Evolutionary conservation across 495 filamentous ascomycete genomes (phyloP), one percentile per base, ranked within the genome.

Genomic region (Astrothelium macrocarpum): DNA sequence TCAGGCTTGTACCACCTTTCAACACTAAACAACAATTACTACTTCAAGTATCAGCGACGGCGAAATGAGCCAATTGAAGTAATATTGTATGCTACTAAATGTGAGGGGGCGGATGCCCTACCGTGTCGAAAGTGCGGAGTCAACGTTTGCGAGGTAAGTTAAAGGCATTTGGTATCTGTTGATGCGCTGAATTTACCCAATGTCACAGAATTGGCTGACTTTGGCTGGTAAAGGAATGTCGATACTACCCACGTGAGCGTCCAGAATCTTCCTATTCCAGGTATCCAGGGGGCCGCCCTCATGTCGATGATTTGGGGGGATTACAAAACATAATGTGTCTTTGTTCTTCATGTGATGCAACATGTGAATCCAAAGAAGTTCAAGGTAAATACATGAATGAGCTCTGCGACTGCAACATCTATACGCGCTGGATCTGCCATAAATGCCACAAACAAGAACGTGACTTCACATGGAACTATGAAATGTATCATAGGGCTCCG

Each of bases 331-430:
- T 64, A 4, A 59, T 64, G 20, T 59, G 46, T 26, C 4, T 64
- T 11, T 64, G 62, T 32, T 14, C 25, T 3, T 9, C 18, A 29
- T 64, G 62, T 39, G 62, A 64, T 29, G 53, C 11, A 12, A 26
- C 20, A 2, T 18, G 59, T 18, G 62, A 64, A 26, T 12, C 61
- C 7, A 25, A 45, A n/a, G 43, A 49, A 49, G 18, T 64, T 1
- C 9, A 59, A 9, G 62, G 49, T 3, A 32, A 64, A 25, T 59
- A 29, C 23, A 28, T 64, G 2, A 64, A 64, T 32, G 49, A 64
- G 26, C 53, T 64, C 29, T 64, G 62, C 62, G 62, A 64, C 31
- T 64, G 62, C 62, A 39, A 64, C 46, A 23, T 18, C 28, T 59
- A 29, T 3, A 42, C 28, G 14, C 62, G 62, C 11, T 64, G 62